A percentile compares a stretch with the other conserved stretches of the same genome.
phyloP scores from a whole-genome alignment of 345 rosid genomes.

The Citrus glauca region DNA sequence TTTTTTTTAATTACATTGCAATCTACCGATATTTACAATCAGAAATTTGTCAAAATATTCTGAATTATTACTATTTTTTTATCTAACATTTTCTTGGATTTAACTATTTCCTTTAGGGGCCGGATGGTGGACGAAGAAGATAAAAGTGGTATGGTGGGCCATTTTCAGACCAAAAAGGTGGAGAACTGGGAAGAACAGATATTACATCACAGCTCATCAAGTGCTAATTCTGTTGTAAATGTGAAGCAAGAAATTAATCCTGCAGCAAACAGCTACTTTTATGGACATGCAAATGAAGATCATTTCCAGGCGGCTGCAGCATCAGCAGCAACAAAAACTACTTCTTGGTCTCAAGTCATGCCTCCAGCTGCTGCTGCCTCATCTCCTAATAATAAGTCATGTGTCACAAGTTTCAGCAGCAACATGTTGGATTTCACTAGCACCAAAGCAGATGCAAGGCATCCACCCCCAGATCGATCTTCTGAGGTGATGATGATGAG shows the following conservation, averaged over 20 bases:
- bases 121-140: conserved; percentile 71
- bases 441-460: conserved; percentile 52
- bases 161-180: conserved; percentile 50
- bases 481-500: conserved; percentile 47
- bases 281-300: conserved; percentile 43
- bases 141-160: conserved; percentile 35
- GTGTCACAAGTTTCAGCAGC: conserved; percentile 55
- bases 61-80: too few species aligned
- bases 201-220: conserved; percentile 44
- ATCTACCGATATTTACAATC: too few species aligned
- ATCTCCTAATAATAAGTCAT: conserved; percentile 47
- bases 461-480: conserved; percentile 64
- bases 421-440: conserved; percentile 71
- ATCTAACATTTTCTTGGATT: neutral
- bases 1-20: neutral
- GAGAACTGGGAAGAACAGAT: conserved; percentile 72
- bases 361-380: conserved; percentile 32
- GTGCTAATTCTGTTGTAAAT: conserved; percentile 24
- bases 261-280: conserved; percentile 32
- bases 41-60: too few species aligned
- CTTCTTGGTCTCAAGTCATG: conserved; percentile 41
- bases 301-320: conserved; percentile 17
- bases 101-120: conserved; percentile 36
- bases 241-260: conserved; percentile 66
- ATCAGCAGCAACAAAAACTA: conserved; percentile 19